Conservation (phyloP, 768 basidiomycete genomes). For the Hemileccinum rubropunctum region DNA sequence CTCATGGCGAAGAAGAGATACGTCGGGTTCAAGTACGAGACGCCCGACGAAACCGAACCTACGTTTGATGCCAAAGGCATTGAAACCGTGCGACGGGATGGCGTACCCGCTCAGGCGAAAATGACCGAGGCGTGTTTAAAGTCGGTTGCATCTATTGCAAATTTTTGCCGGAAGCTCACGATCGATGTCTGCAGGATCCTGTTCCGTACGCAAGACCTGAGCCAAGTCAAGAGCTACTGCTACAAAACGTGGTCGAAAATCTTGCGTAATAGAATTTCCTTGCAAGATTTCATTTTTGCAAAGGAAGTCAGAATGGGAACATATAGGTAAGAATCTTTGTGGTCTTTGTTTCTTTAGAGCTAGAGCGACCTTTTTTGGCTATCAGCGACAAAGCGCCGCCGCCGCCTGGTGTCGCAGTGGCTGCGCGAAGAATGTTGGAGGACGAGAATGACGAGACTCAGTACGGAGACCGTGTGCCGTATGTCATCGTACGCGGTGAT, state of each 20-base stretch:
- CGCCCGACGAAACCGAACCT: conserved; percentile 72
- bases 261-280: conserved; percentile 70
- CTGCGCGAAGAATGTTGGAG: conserved; percentile 65
- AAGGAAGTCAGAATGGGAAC: conserved; percentile 93
- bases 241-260: conserved; percentile 81
- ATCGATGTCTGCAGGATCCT: conserved; percentile 60
- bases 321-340: conserved; percentile 59
- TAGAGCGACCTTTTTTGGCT: not conserved
- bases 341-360: not conserved
- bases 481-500: conserved; percentile 73
- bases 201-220: conserved; percentile 88
- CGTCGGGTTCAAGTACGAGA: conserved; percentile 95
- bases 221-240: conserved; percentile 86
- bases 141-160: conserved; percentile 40
- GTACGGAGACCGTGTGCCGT: conserved; percentile 92
- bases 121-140: conserved; percentile 90
- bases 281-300: conserved; percentile 94
- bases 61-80: conserved; percentile 96
- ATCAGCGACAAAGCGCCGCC: conserved; percentile 78
- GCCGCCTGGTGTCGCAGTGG: conserved; percentile 89
- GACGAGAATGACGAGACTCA: conserved; percentile 85
- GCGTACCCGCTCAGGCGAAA: conserved; percentile 86
- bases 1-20: conserved; percentile 99
- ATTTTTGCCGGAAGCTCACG: not conserved
- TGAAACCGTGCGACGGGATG: conserved; percentile 93